Evolutionary conservation across 2,329 filamentous ascomycete genomes (phyloP).

Genomic region (Nemania sp.): DNA sequence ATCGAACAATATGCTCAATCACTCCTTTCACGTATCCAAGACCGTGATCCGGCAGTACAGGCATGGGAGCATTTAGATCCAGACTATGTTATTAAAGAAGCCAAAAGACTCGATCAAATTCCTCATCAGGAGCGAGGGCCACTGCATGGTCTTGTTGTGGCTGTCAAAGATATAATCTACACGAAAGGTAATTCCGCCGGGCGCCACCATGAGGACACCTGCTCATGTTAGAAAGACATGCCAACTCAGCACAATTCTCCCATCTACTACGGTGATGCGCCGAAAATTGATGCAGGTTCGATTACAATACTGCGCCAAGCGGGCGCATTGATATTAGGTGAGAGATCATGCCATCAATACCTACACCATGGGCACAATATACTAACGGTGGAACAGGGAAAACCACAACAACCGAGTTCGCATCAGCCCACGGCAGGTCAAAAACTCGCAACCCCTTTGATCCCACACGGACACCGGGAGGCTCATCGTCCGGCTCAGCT

Average conservation of each 20-base stretch:
- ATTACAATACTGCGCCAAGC: slow-evolving; percentile 56
- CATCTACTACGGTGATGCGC: slow-evolving; percentile 52
- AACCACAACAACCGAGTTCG: slow-evolving; percentile 67
- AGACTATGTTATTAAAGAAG: slow-evolving; percentile 50
- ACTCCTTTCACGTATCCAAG: slow-evolving; percentile 46
- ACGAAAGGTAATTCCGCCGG: slow-evolving; percentile 46
- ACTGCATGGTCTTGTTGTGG: slow-evolving; percentile 56
- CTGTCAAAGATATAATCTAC: slow-evolving; percentile 59
- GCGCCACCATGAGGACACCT: background rate
- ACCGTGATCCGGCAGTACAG: slow-evolving; percentile 47
- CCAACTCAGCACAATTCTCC: slow-evolving; percentile 57
- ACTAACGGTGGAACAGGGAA: slow-evolving; percentile 45
- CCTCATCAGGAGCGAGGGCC: slow-evolving; percentile 50
- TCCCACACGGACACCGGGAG: slow-evolving; percentile 64
- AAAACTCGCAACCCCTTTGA: slow-evolving; percentile 68
- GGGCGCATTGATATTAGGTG: slow-evolving; percentile 59
- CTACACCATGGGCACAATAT: background rate
- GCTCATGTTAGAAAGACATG: slow-evolving; percentile 45
- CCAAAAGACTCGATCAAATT: slow-evolving; percentile 51
- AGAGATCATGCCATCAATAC: background rate
- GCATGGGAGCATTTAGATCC: slow-evolving; percentile 52
- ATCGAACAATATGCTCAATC: slow-evolving; percentile 52
- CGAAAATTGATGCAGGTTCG: slow-evolving; percentile 54
- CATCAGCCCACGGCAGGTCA: slow-evolving; percentile 56
- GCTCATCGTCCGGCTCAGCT: slow-evolving; percentile 68